phyloP scores from a whole-genome alignment of 2,329 filamentous ascomycete species.

The Colletotrichum spaethianum region DNA sequence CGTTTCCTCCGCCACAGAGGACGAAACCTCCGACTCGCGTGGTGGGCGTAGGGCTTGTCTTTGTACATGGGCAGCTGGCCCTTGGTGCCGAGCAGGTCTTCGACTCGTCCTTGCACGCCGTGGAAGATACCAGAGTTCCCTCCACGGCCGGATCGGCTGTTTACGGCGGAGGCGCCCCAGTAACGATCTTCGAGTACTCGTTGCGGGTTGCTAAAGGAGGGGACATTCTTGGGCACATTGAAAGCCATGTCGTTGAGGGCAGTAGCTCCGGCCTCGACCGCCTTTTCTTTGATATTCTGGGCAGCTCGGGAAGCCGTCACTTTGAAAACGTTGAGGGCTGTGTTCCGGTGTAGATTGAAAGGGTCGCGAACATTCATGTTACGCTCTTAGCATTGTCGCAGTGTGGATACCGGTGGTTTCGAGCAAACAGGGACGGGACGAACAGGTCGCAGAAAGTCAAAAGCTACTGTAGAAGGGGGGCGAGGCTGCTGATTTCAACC shows the following conservation, averaged over 20 bases:
- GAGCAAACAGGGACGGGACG: slow-evolving; percentile 32
- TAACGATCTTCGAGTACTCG: slow-evolving; percentile 75
- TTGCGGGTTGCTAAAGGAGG: slow-evolving; percentile 76
- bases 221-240: slow-evolving; percentile 77
- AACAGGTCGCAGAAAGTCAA: slow-evolving; percentile 28
- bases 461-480: background rate
- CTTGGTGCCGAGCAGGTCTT: slow-evolving; percentile 73
- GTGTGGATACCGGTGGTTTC: slow-evolving; percentile 36
- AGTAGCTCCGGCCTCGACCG: slow-evolving; percentile 64
- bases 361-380: slow-evolving; percentile 60
- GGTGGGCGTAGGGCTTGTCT: slow-evolving; percentile 91
- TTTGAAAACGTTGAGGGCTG: slow-evolving; percentile 60
- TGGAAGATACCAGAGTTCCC: slow-evolving; percentile 58
- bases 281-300: slow-evolving; percentile 60
- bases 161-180: slow-evolving; percentile 70
- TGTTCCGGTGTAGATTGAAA: slow-evolving; percentile 55
- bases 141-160: slow-evolving; percentile 56
- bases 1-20: slow-evolving; percentile 77
- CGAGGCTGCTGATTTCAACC: slow-evolving; percentile 16
- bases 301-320: slow-evolving; percentile 62
- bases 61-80: slow-evolving; percentile 93
- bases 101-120: slow-evolving; percentile 73
- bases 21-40: slow-evolving; percentile 70
- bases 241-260: slow-evolving; percentile 74
- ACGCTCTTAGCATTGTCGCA: slow-evolving; percentile 41